A percentile compares a stretch with the other conserved stretches of the same genome.
These are phyloP conservation scores for Nakazawaea populi DNA, from an alignment of 805 yeast genomes.

Conservation along the genomic window DNA sequence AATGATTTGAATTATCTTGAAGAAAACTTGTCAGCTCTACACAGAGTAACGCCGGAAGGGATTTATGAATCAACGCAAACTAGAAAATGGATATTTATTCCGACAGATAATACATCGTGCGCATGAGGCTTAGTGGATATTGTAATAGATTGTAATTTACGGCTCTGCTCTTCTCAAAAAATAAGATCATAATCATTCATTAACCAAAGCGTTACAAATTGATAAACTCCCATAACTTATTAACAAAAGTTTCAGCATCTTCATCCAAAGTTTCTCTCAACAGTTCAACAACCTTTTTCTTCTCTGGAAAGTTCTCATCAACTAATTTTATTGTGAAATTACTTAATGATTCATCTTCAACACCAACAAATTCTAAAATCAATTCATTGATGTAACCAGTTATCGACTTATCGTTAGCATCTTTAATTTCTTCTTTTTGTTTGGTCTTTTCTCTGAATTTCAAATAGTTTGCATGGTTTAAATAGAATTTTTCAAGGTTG, in stretches of 20 bases:
- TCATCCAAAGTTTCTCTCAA: conserved; percentile 43
- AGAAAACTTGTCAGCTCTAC: too few species aligned
- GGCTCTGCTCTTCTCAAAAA: too few species aligned
- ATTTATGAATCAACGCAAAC: too few species aligned
- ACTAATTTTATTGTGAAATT: conserved; percentile 36
- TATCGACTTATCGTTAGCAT: conserved; percentile 29
- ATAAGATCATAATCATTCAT: too few species aligned
- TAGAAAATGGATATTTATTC: too few species aligned
- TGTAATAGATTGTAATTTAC: too few species aligned
- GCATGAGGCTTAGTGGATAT: too few species aligned
- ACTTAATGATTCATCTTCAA: conserved; percentile 44
- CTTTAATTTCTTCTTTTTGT: conserved; percentile 39
- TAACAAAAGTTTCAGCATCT: conserved; percentile 27
- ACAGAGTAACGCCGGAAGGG: too few species aligned
- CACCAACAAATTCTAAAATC: conserved; percentile 48
- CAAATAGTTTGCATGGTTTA: conserved; percentile 37
- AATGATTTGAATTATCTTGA: too few species aligned
- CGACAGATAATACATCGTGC: too few species aligned
- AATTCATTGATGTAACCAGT: conserved; percentile 32
- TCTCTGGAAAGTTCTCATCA: conserved; percentile 23
- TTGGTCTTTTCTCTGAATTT: conserved; percentile 30
- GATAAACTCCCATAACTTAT: conserved; percentile 9
- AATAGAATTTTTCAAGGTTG: conserved; percentile 26
- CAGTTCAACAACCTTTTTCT: conserved; percentile 33
- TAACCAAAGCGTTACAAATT: not conserved